Evolutionary conservation across 306 rosid species (phyloP).

Genomic region (Vigna hirtella): DNA sequence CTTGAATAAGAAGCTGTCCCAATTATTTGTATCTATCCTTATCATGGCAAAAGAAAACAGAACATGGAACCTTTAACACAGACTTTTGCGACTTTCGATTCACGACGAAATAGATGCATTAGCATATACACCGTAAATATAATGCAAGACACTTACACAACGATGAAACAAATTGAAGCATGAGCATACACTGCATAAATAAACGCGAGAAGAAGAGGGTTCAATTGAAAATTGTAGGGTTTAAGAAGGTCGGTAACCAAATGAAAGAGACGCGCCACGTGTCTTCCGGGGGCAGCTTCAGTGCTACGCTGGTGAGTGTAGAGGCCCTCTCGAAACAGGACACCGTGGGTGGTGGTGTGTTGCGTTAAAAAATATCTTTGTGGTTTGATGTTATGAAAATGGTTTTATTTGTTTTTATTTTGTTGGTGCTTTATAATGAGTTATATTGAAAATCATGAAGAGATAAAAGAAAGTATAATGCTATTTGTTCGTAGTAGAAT

Average conservation of each 20-base stretch:
- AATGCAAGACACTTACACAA: not conserved
- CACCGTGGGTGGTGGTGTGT: not conserved
- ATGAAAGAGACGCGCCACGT: conserved; percentile 17
- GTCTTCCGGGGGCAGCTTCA: conserved; percentile 7
- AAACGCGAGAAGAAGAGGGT: not conserved
- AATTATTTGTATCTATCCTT: not conserved
- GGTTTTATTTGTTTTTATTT: not conserved
- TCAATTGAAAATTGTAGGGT: not conserved
- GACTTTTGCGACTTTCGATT: not conserved
- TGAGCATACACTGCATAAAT: not conserved
- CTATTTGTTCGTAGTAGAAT: no score
- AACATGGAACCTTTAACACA: not conserved
- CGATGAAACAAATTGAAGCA: not conserved
- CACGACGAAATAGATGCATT: not conserved
- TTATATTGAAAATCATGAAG: not conserved
- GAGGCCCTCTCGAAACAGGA: not conserved
- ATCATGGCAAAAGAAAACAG: not conserved
- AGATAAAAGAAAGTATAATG: no score
- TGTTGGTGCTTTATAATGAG: not conserved
- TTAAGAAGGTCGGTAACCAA: not conserved
- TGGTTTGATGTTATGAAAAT: no score
- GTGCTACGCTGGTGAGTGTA: conserved; percentile 6
- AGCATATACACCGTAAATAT: not conserved
- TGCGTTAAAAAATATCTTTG: not conserved
- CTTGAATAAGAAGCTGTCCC: not conserved